Base-by-base conservation (phyloP, 164 flowering plant genomes). In the Piper longum region DNA sequence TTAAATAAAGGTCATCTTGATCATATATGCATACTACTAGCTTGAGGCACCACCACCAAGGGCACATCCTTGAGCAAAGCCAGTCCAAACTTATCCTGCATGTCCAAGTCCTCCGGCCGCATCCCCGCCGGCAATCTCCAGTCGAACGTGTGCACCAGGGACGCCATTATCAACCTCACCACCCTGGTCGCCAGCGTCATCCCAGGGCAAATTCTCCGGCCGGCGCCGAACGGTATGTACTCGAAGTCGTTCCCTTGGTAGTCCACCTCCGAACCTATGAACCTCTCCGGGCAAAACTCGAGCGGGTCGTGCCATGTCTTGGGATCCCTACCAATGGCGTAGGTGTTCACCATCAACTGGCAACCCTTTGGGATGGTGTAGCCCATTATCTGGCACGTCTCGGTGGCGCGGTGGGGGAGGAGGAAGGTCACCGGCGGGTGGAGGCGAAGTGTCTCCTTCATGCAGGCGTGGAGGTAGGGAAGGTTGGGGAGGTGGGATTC, bases 381-480 rank as follows among this genome's bases (percentile, higher is more conserved):
- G 39, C 66, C 64, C 72, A 73, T 65, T 13, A 76, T 63, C 26
- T 65, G 9, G 18, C 73, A 67, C 7, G 74, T 63, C 11, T 72
- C 68, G 2, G 60, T 43, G 16, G 76, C 74, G 0, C 72, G 67
- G 8, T 62, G 76, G 1, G 79, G 48, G 18, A 76, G 70, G 18
- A 72, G 72, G 57, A 76, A 54, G 4, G 78, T 69, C 2, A 60
- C 70, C 16, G 78, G 67, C 12, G 78, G 78, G 65, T 75, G 75
- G 36, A 75, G 54, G 41, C 75, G 59, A 1, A 75, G 60, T 3
- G 71, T 62, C 64, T 75, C 78, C 39, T 72, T 75, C 13, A 65
- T 60, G 54, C 59, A 59, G 16, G 75, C 78, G 36, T 72, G 71
- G 59, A 75, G 68, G 56, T 72, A 72, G 4, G 71, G 69, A 16